These are phyloP conservation scores for Vanderwaltozyma verrucispora DNA, from an alignment of 805 yeast species.

Conservation along the genomic window DNA sequence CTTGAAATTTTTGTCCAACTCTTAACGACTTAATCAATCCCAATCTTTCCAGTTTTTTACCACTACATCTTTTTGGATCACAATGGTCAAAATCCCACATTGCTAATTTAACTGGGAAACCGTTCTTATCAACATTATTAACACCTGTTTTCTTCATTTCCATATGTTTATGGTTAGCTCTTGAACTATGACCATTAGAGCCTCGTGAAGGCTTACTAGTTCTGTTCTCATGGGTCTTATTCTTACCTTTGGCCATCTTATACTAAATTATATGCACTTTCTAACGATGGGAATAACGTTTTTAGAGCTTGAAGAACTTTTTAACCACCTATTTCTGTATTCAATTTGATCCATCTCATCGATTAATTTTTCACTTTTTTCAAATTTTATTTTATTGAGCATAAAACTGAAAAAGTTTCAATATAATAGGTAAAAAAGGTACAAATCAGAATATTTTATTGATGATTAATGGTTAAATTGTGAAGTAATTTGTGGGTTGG, in stretches of 20 bases:
- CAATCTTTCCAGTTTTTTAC: constrained; percentile 82
- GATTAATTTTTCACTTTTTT: too few relatives aligned
- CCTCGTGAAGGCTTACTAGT: constrained; percentile 28
- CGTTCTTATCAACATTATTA: constrained; percentile 23
- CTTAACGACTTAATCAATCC: constrained; percentile 72
- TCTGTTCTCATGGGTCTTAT: constrained; percentile 36
- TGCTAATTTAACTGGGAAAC: constrained; percentile 77
- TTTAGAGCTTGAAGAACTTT: too few relatives aligned
- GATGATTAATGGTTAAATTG: too few relatives aligned
- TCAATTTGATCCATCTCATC: too few relatives aligned
- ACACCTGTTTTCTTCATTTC: constrained; percentile 27
- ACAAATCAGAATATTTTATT: too few relatives aligned
- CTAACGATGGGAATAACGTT: too few relatives aligned
- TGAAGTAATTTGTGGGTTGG: too few relatives aligned
- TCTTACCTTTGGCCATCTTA: constrained; percentile 33
- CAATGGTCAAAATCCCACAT: constrained; percentile 99
- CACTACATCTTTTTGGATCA: constrained; percentile 95
- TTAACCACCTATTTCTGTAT: too few relatives aligned
- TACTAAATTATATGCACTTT: too few relatives aligned
- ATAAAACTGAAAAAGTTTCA: too few relatives aligned
- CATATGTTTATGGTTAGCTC: constrained; percentile 38
- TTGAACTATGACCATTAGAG: constrained; percentile 47
- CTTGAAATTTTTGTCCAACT: constrained; percentile 90
- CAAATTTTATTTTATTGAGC: too few relatives aligned
- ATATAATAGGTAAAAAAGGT: too few relatives aligned